These are phyloP conservation scores for Paraphoma chrysanthemicola DNA, from an alignment of 2,329 filamentous ascomycete genomes.

Conservation along the genomic window DNA sequence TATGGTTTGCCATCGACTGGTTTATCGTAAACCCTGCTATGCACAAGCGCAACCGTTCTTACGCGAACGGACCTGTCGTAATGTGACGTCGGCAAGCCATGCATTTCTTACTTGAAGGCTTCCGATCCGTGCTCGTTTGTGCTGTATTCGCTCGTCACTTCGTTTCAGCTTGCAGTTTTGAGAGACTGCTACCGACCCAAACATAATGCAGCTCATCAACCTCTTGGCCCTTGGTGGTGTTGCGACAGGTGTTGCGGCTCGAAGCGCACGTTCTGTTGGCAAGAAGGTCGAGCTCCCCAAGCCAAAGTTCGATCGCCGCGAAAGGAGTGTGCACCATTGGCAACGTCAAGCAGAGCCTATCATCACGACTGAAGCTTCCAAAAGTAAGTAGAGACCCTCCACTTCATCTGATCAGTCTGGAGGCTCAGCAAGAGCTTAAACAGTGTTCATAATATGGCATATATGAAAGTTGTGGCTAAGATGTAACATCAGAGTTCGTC, in stretches of 20 bases:
- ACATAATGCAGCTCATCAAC: constrained; percentile 42
- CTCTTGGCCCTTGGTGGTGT: constrained; percentile 38
- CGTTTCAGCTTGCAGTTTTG: neutral
- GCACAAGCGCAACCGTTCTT: neutral
- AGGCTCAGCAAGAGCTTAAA: neutral
- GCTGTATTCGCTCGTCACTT: neutral
- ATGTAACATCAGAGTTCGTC: constrained; percentile 36
- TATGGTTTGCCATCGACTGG: neutral
- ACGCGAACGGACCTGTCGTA: neutral
- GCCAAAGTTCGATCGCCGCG: constrained; percentile 31
- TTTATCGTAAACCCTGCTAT: constrained; percentile 16
- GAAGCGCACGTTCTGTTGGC: constrained; percentile 36
- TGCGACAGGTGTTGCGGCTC: constrained; percentile 32
- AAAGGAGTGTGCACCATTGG: constrained; percentile 20
- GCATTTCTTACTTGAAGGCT: constrained; percentile 2
- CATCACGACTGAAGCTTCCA: constrained; percentile 49
- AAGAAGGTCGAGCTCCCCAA: constrained; percentile 37
- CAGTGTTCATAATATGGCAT: too few species aligned
- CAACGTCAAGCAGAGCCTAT: constrained; percentile 36
- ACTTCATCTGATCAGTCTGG: neutral
- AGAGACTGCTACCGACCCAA: neutral
- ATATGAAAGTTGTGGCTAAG: neutral
- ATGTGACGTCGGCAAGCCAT: neutral
- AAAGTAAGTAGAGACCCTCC: constrained; percentile 13
- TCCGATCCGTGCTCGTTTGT: neutral